Percentiles rank a stretch among this genome's conserved stretches.
Conservation (phyloP, 1,139 yeast species). For the Saccharomycopsis hybrid region DNA sequence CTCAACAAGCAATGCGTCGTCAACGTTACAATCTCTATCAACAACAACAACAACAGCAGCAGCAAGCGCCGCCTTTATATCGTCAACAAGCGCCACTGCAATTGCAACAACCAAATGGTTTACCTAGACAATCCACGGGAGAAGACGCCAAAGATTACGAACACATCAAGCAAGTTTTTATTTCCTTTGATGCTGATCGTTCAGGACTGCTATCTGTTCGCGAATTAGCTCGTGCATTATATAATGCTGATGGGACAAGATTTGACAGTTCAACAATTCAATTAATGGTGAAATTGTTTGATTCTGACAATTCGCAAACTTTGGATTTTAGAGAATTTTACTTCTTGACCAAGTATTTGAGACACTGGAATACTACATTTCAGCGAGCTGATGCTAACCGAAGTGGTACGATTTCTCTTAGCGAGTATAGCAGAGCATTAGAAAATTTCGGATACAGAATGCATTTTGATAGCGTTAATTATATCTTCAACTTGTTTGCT, state of each 20-base stretch:
- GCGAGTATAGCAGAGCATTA: conserved; percentile 58
- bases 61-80: conserved; percentile 12
- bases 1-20: too few species aligned
- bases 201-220: conserved; percentile 52
- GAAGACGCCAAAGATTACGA: conserved; percentile 5
- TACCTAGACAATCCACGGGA: conserved; percentile 13
- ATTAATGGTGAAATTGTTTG: conserved; percentile 62
- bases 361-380: conserved; percentile 65
- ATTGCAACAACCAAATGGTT: conserved; percentile 10
- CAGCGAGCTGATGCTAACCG: conserved; percentile 54
- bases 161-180: conserved; percentile 4
- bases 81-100: conserved; percentile 9
- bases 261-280: conserved; percentile 57
- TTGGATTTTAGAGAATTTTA: conserved; percentile 63
- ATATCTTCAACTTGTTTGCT: conserved; percentile 54
- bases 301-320: conserved; percentile 39
- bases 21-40: conserved; percentile 10
- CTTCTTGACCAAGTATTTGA: conserved; percentile 61
- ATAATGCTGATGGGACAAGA: conserved; percentile 55
- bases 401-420: conserved; percentile 57
- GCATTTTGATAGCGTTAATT: conserved; percentile 52
- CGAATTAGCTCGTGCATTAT: conserved; percentile 56
- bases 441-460: conserved; percentile 64
- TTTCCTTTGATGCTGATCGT: conserved; percentile 40
- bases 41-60: conserved; percentile 3